phyloP scores from a whole-genome alignment of 257 asterid species.

The Solanum virginianum region DNA sequence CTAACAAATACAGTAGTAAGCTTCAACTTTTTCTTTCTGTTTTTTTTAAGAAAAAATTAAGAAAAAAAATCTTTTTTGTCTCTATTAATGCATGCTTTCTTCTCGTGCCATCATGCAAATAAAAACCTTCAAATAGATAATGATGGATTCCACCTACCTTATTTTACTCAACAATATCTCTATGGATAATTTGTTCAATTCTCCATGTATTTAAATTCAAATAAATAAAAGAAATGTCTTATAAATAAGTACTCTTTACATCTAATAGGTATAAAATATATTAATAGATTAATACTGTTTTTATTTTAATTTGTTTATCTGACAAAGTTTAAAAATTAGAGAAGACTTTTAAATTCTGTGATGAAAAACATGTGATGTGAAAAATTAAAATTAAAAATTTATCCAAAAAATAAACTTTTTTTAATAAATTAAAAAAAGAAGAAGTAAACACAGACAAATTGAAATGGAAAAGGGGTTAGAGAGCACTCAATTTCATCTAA shows the following conservation, averaged over 20 bases:
- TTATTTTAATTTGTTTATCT: accelerated
- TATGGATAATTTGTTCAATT: neutral
- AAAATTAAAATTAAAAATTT: neutral
- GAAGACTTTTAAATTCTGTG: accelerated
- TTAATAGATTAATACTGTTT: neutral
- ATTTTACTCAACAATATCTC: neutral
- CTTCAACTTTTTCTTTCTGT: neutral
- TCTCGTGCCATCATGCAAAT: neutral
- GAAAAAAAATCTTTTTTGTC: neutral
- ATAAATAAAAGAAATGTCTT: neutral
- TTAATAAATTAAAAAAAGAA: neutral
- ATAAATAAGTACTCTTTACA: neutral
- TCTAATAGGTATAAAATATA: neutral
- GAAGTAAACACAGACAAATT: neutral
- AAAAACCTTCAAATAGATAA: neutral
- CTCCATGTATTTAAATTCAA: neutral
- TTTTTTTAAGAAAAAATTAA: neutral
- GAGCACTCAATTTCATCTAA: neutral
- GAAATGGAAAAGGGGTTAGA: neutral
- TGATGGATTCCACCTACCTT: neutral
- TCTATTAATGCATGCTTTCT: neutral
- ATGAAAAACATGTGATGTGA: neutral
- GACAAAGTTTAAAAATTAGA: neutral
- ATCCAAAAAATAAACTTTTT: neutral
- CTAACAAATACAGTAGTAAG: neutral